Conservation (phyloP, 805 yeast species). For the Candida xiaguanensis region DNA sequence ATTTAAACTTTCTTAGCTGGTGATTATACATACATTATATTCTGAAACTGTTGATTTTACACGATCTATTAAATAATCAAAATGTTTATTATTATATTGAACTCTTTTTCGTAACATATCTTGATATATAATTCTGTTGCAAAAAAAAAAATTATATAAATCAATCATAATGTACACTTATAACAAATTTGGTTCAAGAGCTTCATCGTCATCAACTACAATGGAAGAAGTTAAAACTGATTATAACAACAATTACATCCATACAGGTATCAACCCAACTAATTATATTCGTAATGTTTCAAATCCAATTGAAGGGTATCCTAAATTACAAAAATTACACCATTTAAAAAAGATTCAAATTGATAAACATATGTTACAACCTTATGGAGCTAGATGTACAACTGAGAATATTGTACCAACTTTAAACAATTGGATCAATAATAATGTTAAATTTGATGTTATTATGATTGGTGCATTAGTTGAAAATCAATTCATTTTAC, state of each 20-base stretch:
- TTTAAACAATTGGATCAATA: slow-evolving; percentile 60
- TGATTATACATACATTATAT: slow-evolving; percentile 4
- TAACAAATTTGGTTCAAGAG: slow-evolving; percentile 16
- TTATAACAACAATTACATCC: slow-evolving; percentile 66
- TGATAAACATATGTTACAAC: slow-evolving; percentile 48
- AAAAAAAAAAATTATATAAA: not conserved
- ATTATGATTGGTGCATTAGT: slow-evolving; percentile 87
- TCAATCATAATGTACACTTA: slow-evolving; percentile 13
- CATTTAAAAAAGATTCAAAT: slow-evolving; percentile 62
- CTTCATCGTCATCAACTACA: not conserved
- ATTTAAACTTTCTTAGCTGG: not conserved
- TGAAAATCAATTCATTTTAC: slow-evolving; percentile 66
- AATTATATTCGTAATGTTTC: slow-evolving; percentile 60
- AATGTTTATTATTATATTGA: slow-evolving; percentile 1
- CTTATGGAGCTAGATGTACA: slow-evolving; percentile 61
- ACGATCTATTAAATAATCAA: slow-evolving; percentile 8
- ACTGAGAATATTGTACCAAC: slow-evolving; percentile 53
- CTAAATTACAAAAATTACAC: slow-evolving; percentile 69
- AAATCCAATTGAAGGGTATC: slow-evolving; percentile 78
- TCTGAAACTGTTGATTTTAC: slow-evolving; percentile 2
- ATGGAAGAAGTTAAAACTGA: slow-evolving; percentile 31
- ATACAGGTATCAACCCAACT: slow-evolving; percentile 38
- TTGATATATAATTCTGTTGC: not conserved
- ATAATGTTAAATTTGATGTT: slow-evolving; percentile 72
- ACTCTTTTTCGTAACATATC: slow-evolving; percentile 3